A percentile compares a stretch with the other conserved stretches of the same genome.
Conservation (phyloP, 2,329 filamentous ascomycete genomes). For the Pseudocercospora pini-densiflorae region DNA sequence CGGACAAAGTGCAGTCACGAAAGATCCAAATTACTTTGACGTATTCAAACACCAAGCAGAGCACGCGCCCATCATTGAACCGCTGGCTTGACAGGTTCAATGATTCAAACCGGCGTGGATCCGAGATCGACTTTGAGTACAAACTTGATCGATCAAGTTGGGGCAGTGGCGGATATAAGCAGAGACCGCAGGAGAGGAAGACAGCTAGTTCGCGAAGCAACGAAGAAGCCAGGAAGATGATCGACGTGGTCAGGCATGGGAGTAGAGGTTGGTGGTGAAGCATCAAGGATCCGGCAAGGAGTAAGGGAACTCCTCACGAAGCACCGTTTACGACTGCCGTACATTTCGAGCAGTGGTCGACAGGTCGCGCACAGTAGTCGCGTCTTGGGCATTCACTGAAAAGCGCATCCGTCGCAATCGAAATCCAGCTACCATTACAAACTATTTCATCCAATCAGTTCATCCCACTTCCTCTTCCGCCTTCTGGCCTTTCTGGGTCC, state of each 20-base stretch:
- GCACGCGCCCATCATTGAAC: conserved; percentile 8
- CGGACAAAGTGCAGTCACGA: not conserved
- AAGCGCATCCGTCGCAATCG: not conserved
- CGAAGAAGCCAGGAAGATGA: conserved; percentile 1
- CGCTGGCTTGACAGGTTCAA: conserved; percentile 22
- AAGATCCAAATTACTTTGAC: conserved; percentile 15
- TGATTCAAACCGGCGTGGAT: conserved; percentile 11
- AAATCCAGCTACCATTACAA: not conserved
- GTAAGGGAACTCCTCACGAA: no score
- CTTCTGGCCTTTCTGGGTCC: not conserved
- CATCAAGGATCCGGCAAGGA: no score
- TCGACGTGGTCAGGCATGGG: not conserved
- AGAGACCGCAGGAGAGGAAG: conserved; percentile 7
- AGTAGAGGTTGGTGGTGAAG: not conserved
- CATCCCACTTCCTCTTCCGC: not conserved
- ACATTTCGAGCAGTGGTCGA: no score
- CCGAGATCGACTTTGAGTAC: conserved; percentile 17
- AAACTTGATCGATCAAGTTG: conserved; percentile 8
- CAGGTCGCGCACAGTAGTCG: no score
- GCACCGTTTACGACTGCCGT: no score
- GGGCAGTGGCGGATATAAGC: conserved; percentile 11
- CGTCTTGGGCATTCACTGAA: not conserved
- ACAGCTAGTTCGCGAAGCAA: conserved; percentile 1
- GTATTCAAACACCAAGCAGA: conserved; percentile 11
- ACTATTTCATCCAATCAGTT: not conserved